Conservation (phyloP, 1,284 basidiomycete genomes). For the Caloboletus inedulis region DNA sequence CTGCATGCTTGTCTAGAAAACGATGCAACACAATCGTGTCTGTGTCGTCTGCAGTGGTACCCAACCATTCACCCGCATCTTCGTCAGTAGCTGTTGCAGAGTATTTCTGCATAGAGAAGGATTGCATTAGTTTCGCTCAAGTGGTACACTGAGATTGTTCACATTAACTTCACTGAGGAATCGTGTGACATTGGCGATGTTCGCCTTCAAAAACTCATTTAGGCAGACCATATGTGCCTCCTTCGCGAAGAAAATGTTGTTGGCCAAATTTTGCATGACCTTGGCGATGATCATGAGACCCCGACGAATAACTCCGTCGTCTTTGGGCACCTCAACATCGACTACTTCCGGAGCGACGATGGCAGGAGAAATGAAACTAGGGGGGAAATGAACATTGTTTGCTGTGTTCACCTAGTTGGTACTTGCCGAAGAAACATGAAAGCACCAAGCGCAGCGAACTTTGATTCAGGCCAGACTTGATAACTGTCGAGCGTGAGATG, state of each 20-base stretch:
- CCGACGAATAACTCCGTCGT: conserved; percentile 59
- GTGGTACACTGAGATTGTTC: conserved; percentile 26
- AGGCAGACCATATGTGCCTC: conserved; percentile 82
- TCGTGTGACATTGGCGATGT: conserved; percentile 77
- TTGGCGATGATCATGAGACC: conserved; percentile 86
- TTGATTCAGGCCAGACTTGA: conserved; percentile 76
- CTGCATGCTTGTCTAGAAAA: conserved; percentile 78
- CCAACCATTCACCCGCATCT: conserved; percentile 67
- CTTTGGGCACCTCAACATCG: conserved; percentile 76
- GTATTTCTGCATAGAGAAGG: conserved; percentile 48
- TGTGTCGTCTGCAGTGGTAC: conserved; percentile 73
- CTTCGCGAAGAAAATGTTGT: conserved; percentile 89
- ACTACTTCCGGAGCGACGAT: conserved; percentile 83
- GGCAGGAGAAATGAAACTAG: conserved; percentile 79
- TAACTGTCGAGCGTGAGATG: conserved; percentile 33
- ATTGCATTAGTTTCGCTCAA: conserved; percentile 3
- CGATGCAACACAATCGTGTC: conserved; percentile 80
- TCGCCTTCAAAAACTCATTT: conserved; percentile 74
- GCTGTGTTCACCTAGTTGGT: not conserved
- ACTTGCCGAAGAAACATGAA: conserved; percentile 84
- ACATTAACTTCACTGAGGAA: conserved; percentile 83
- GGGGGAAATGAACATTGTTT: conserved; percentile 3
- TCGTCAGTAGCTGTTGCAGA: conserved; percentile 48
- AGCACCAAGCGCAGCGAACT: conserved; percentile 83
- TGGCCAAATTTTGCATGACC: conserved; percentile 88